Percentiles rank a stretch among this genome's conserved stretches.
phyloP scores from a whole-genome alignment of 768 basidiomycete genomes.

The Pholiota conissans region DNA sequence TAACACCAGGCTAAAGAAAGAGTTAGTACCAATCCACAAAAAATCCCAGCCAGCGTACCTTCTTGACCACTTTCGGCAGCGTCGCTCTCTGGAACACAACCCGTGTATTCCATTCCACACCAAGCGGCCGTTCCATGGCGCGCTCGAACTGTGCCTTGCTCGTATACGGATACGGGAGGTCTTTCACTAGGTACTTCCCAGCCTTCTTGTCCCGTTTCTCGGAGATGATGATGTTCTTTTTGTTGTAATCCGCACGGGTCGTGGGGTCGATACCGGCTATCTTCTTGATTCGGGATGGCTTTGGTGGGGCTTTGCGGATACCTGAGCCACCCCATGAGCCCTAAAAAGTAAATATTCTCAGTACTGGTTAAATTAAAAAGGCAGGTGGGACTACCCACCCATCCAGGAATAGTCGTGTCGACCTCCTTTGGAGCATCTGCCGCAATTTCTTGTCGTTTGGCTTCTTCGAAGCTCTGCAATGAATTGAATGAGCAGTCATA shows the following conservation, averaged over 20 bases:
- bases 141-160: conserved; percentile 91
- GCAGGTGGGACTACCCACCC: conserved; percentile 61
- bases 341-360: conserved; percentile 37
- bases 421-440: conserved; percentile 85
- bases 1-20: conserved; percentile 57
- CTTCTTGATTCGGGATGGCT: conserved; percentile 76
- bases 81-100: conserved; percentile 83
- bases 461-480: conserved; percentile 85
- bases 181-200: conserved; percentile 83
- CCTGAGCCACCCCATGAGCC: conserved; percentile 93
- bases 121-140: conserved; percentile 77
- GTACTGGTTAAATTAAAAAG: not conserved
- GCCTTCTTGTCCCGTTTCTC: conserved; percentile 96
- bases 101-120: conserved; percentile 92
- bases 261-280: conserved; percentile 78
- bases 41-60: conserved; percentile 47
- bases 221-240: conserved; percentile 90
- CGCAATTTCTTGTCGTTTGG: conserved; percentile 80
- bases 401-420: conserved; percentile 91
- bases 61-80: conserved; percentile 83
- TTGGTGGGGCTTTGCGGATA: conserved; percentile 55
- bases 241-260: conserved; percentile 80
- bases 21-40: not conserved
- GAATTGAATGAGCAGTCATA: not conserved
- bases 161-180: conserved; percentile 94